Evolutionary conservation across 139 green algal genomes (phyloP).

Genomic region (Volvox reticuliferus): DNA sequence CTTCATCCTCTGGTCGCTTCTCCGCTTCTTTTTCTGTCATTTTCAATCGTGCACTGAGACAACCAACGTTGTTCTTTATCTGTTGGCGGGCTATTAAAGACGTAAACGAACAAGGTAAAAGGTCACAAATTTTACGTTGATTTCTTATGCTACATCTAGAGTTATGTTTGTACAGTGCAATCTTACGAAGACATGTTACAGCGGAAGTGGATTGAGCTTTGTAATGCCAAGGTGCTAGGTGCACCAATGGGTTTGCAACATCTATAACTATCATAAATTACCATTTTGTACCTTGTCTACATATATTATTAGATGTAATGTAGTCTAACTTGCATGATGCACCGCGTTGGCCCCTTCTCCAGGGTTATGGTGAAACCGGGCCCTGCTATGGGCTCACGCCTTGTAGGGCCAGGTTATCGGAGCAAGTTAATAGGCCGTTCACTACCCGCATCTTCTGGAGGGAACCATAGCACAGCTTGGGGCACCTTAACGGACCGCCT

Average conservation of each 20-base stretch:
- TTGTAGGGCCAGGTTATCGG: slow-evolving; percentile 14
- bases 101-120: not conserved
- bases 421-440: not conserved
- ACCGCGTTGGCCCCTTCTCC: not conserved
- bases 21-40: slow-evolving; percentile 8
- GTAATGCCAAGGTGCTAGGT: no score
- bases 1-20: slow-evolving; percentile 23
- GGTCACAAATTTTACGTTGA: not conserved
- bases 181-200: no score
- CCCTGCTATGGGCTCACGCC: slow-evolving; percentile 5
- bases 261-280: no score
- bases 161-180: no score
- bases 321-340: slow-evolving; percentile 8
- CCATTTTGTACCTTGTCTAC: not conserved
- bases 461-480: slow-evolving; percentile 47
- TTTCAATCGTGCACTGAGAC: not conserved
- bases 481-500: slow-evolving; percentile 57
- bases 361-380: slow-evolving; percentile 22
- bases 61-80: not conserved
- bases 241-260: no score
- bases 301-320: not conserved
- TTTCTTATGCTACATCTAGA: no score
- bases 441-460: not conserved
- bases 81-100: not conserved
- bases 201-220: no score